A percentile compares a stretch with the other conserved stretches of the same genome.
phyloP scores from a whole-genome alignment of 2,329 filamentous ascomycete species.

The Trichoderma simmonsii region DNA sequence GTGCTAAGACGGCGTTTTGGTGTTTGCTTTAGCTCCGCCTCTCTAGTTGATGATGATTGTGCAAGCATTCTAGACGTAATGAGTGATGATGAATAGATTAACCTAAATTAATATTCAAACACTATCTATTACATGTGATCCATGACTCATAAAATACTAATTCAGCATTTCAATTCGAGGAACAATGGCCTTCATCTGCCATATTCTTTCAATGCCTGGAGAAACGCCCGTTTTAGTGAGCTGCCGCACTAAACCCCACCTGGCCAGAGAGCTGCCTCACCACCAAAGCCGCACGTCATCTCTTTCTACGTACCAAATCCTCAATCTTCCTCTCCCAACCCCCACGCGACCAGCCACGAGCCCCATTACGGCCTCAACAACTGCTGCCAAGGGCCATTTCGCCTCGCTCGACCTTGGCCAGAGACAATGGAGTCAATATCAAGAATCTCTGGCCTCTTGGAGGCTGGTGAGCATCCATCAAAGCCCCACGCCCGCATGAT shows the following conservation, averaged over 20 bases:
- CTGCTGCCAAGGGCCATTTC: background rate
- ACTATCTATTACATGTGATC: too few species aligned
- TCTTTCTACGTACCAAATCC: background rate
- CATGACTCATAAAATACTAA: background rate
- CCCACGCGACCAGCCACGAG: constrained; percentile 7
- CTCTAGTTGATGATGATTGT: background rate
- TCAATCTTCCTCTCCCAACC: background rate
- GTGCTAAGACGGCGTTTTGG: background rate
- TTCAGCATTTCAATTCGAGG: background rate
- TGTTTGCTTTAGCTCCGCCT: background rate
- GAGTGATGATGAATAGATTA: background rate
- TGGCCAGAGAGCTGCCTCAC: background rate
- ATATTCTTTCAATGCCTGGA: background rate
- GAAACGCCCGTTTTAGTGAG: background rate
- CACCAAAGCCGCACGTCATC: constrained; percentile 19
- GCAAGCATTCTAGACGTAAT: background rate
- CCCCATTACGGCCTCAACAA: constrained; percentile 11
- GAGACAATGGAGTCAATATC: constrained; percentile 88
- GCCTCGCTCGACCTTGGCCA: constrained; percentile 22
- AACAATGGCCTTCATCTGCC: background rate
- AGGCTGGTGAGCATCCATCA: constrained; percentile 65
- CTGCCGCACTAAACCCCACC: constrained; percentile 4
- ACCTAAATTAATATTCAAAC: too few species aligned
- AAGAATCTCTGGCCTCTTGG: constrained; percentile 87
- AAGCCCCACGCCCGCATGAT: constrained; percentile 20